These are phyloP conservation scores for Jaminaea rosea DNA, from an alignment of 1,284 basidiomycete genomes.

Conservation along the genomic window DNA sequence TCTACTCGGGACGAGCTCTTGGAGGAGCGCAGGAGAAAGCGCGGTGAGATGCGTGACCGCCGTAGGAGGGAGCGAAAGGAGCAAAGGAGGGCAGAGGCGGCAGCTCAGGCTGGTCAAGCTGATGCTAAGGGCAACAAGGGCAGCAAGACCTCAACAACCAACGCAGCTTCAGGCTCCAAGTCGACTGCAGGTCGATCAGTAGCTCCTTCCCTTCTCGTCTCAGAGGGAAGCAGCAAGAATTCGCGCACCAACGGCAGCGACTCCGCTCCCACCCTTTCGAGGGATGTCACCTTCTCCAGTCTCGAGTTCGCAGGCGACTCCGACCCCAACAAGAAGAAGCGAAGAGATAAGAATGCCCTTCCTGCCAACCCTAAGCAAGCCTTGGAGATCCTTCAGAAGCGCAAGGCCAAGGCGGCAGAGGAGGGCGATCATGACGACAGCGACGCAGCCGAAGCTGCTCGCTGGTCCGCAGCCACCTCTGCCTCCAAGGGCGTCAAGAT, in stretches of 20 bases:
- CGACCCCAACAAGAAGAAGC: slow-evolving; percentile 24
- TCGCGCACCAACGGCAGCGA: slow-evolving; percentile 15
- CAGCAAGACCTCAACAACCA: slow-evolving; percentile 6
- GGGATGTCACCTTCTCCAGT: slow-evolving; percentile 23
- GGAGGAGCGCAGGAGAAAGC: slow-evolving; percentile 35
- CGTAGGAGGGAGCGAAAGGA: slow-evolving; percentile 38
- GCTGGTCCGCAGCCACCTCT: slow-evolving; percentile 39
- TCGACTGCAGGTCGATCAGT: slow-evolving; percentile 13
- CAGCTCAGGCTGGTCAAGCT: neutral
- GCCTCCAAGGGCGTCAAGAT: slow-evolving; percentile 41
- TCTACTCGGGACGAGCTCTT: slow-evolving; percentile 35
- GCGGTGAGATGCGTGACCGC: slow-evolving; percentile 38
- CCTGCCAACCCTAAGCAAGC: slow-evolving; percentile 42
- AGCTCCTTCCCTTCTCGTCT: slow-evolving; percentile 29
- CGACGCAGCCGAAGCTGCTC: slow-evolving; percentile 20
- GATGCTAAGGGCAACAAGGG: slow-evolving; percentile 16
- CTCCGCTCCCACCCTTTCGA: slow-evolving; percentile 11
- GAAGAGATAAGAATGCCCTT: slow-evolving; percentile 18
- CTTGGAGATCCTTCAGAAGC: slow-evolving; percentile 34
- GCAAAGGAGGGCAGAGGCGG: slow-evolving; percentile 11
- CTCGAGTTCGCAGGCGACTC: slow-evolving; percentile 18
- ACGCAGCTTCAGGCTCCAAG: slow-evolving; percentile 12
- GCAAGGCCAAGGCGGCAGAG: slow-evolving; percentile 25
- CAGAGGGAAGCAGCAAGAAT: slow-evolving; percentile 9
- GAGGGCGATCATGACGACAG: slow-evolving; percentile 12